A percentile compares a stretch with the other conserved stretches of the same genome.
Evolutionary conservation across 257 asterid genomes (phyloP).

Genomic region (Mentha longifolia): DNA sequence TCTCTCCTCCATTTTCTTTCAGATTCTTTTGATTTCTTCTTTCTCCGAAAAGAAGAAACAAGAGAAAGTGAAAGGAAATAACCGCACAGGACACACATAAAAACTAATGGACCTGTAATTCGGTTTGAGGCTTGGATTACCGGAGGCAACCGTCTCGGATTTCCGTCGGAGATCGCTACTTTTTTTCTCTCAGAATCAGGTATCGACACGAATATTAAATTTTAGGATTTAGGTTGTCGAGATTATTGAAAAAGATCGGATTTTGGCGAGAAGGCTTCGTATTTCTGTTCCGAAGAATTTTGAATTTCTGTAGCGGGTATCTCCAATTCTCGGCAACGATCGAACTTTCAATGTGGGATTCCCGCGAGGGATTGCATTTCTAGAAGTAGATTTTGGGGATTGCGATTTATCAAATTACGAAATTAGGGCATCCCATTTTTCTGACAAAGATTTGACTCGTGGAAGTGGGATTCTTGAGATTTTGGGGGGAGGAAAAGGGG

Average conservation of each 20-base stretch:
- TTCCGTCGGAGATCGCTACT: slow-evolving; percentile 24
- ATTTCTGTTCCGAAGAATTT: slow-evolving; percentile 16
- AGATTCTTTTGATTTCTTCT: slow-evolving; percentile 53
- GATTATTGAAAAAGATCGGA: slow-evolving; percentile 25
- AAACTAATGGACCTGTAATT: slow-evolving; percentile 26
- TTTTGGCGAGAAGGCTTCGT: slow-evolving; percentile 22
- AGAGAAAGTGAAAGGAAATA: slow-evolving; percentile 51
- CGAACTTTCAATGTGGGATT: slow-evolving; percentile 13
- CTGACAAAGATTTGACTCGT: slow-evolving; percentile 9
- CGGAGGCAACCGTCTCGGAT: slow-evolving; percentile 34
- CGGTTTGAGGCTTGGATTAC: slow-evolving; percentile 29
- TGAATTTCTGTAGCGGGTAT: slow-evolving; percentile 22
- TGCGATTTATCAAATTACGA: slow-evolving; percentile 25
- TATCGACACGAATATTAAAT: slow-evolving; percentile 14
- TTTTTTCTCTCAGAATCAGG: slow-evolving; percentile 27
- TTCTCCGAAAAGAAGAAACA: slow-evolving; percentile 41
- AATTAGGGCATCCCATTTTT: slow-evolving; percentile 30
- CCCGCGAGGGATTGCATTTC: slow-evolving; percentile 19
- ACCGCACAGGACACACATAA: neutral
- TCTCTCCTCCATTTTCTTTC: slow-evolving; percentile 47
- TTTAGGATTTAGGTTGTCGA: slow-evolving; percentile 25
- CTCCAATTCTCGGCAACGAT: slow-evolving; percentile 18
- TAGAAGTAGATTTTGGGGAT: slow-evolving; percentile 23
- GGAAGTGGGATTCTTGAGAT: slow-evolving; percentile 31
- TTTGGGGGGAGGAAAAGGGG: slow-evolving; percentile 14